A percentile compares a stretch with the other conserved stretches of the same genome.
These are phyloP conservation scores for Oleoguttula mirabilis DNA, from an alignment of 495 filamentous ascomycete species.

Conservation along the genomic window DNA sequence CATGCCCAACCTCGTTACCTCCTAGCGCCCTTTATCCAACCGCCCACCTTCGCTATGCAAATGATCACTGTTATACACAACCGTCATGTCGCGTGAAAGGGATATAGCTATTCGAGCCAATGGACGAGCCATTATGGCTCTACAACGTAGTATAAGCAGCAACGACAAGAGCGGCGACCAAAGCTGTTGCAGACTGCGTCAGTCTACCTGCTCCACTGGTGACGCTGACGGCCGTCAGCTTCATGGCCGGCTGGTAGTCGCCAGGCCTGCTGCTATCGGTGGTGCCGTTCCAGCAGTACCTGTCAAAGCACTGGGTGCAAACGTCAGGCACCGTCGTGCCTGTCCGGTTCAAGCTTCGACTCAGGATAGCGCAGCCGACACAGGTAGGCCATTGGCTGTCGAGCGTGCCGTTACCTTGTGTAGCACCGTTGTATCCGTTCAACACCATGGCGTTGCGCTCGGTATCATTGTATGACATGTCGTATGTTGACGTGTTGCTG, in stretches of 20 bases:
- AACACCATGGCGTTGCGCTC: constrained; percentile 64
- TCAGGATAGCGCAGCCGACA: constrained; percentile 81
- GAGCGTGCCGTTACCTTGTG: constrained; percentile 62
- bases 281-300: constrained; percentile 84
- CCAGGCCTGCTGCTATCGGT: constrained; percentile 30
- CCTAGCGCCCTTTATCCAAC: not conserved
- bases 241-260: constrained; percentile 10
- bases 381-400: constrained; percentile 66
- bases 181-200: too few species aligned
- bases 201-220: too few species aligned
- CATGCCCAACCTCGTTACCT: not conserved
- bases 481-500: constrained; percentile 67
- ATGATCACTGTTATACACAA: not conserved
- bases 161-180: too few species aligned
- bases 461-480: constrained; percentile 44
- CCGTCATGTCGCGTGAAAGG: not conserved
- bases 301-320: constrained; percentile 61
- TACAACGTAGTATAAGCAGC: too few species aligned
- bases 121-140: too few species aligned
- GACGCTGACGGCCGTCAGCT: constrained; percentile 5
- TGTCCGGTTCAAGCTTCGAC: constrained; percentile 57
- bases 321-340: constrained; percentile 48
- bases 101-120: too few species aligned
- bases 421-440: constrained; percentile 75
- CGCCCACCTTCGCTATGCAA: constrained; percentile 7